A percentile compares a stretch with the other conserved stretches of the same genome.
phyloP scores from a whole-genome alignment of 2,329 filamentous ascomycete genomes.

The Cladosporium sp. region DNA sequence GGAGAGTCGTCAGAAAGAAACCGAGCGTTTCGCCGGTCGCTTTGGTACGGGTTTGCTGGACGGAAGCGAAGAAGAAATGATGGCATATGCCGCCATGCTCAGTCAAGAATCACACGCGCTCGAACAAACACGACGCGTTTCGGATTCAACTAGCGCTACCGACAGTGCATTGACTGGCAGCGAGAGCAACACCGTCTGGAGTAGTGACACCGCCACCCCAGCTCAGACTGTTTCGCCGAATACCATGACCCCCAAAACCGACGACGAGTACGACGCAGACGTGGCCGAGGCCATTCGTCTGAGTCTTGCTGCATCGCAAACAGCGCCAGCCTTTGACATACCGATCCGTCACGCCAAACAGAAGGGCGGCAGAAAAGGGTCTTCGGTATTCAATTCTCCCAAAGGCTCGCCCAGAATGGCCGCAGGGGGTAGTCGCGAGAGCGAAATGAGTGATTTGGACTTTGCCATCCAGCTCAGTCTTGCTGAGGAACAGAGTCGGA shows the following conservation, averaged over 20 bases:
- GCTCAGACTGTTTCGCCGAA: slow-evolving; percentile 21
- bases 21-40: slow-evolving; percentile 65
- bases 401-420: slow-evolving; percentile 29
- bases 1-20: slow-evolving; percentile 60
- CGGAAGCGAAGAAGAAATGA: slow-evolving; percentile 56
- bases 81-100: slow-evolving; percentile 59
- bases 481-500: slow-evolving; percentile 51
- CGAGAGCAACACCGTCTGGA: slow-evolving; percentile 29
- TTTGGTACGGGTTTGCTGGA: slow-evolving; percentile 76
- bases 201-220: slow-evolving; percentile 24
- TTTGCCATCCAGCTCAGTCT: slow-evolving; percentile 59
- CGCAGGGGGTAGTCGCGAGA: slow-evolving; percentile 34
- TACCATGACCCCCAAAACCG: slow-evolving; percentile 31
- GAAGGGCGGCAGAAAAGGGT: slow-evolving; percentile 24
- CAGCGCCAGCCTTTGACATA: slow-evolving; percentile 35
- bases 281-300: slow-evolving; percentile 60
- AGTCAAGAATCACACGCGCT: slow-evolving; percentile 54
- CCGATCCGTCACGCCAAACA: slow-evolving; percentile 42
- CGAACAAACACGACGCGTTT: slow-evolving; percentile 45
- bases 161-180: slow-evolving; percentile 35
- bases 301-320: slow-evolving; percentile 33
- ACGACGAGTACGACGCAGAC: slow-evolving; percentile 52
- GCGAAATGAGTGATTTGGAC: slow-evolving; percentile 54
- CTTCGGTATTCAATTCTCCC: slow-evolving; percentile 24
- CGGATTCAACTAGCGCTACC: slow-evolving; percentile 36